Conservation (phyloP, 2,329 filamentous ascomycete species). For the Colletotrichum sidae region DNA sequence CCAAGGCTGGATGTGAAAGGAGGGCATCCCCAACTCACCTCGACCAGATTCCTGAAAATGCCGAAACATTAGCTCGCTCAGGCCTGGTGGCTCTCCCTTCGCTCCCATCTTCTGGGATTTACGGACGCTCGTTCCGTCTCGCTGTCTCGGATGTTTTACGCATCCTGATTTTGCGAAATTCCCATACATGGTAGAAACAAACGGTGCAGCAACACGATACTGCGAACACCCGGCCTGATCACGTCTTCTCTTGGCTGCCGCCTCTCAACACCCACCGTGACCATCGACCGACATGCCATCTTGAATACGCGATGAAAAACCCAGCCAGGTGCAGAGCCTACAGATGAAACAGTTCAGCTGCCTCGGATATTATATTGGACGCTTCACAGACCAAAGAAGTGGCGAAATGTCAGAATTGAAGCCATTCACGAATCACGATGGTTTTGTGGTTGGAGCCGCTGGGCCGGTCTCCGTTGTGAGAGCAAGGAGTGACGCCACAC, state of each 20-base stretch:
- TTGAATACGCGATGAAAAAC: neutral
- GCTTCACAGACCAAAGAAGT: neutral
- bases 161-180: too few relatives aligned
- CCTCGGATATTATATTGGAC: neutral
- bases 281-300: neutral
- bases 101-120: too few relatives aligned
- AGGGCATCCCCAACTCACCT: too few relatives aligned
- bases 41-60: too few relatives aligned
- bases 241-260: neutral
- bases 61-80: too few relatives aligned
- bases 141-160: too few relatives aligned
- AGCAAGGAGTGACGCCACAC: neutral
- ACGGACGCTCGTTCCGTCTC: too few relatives aligned
- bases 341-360: neutral
- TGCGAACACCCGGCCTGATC: too few relatives aligned
- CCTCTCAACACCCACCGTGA: neutral
- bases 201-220: too few relatives aligned
- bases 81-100: too few relatives aligned
- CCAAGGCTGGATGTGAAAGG: too few relatives aligned
- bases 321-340: neutral
- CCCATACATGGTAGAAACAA: too few relatives aligned
- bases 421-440: neutral
- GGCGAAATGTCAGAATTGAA: neutral
- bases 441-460: neutral
- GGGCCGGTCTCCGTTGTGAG: neutral